These are phyloP conservation scores for Sugiyamaella floridensis DNA, from an alignment of 805 yeast genomes.

Conservation along the genomic window DNA sequence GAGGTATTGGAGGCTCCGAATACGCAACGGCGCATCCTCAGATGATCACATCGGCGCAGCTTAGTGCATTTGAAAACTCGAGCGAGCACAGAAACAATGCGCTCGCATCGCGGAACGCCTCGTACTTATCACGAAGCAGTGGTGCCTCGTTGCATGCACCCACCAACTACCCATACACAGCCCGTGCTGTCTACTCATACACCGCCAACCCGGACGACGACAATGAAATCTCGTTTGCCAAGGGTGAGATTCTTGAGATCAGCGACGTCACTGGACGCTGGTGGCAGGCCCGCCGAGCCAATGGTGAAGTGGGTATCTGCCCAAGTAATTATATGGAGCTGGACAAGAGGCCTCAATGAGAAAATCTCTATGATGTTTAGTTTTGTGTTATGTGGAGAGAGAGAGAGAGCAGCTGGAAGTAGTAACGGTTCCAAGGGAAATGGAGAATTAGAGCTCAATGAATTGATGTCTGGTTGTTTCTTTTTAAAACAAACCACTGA, in stretches of 20 bases:
- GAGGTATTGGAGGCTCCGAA: neutral
- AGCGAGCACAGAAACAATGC: slow-evolving; percentile 18
- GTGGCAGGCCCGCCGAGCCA: slow-evolving; percentile 93
- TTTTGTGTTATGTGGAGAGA: neutral
- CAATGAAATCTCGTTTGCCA: slow-evolving; percentile 82
- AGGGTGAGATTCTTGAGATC: slow-evolving; percentile 87
- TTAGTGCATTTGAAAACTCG: slow-evolving; percentile 35
- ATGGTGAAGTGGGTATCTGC: slow-evolving; percentile 92
- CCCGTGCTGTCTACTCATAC: slow-evolving; percentile 79
- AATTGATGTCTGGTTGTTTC: neutral
- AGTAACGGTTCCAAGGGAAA: neutral
- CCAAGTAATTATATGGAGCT: slow-evolving; percentile 90
- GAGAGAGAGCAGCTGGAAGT: neutral
- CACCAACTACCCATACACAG: slow-evolving; percentile 69
- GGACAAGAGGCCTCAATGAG: neutral
- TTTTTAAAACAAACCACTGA: too few species aligned
- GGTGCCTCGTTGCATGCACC: slow-evolving; percentile 19
- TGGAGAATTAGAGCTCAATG: neutral
- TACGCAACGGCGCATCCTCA: slow-evolving; percentile 15
- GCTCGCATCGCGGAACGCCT: slow-evolving; percentile 5
- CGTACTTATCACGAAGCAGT: slow-evolving; percentile 9
- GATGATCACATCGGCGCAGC: slow-evolving; percentile 33
- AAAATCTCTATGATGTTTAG: neutral
- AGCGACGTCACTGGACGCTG: slow-evolving; percentile 93
- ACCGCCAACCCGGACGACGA: slow-evolving; percentile 88